phyloP scores from a whole-genome alignment of 1,284 basidiomycete genomes.

The Tylopilus sp. region DNA sequence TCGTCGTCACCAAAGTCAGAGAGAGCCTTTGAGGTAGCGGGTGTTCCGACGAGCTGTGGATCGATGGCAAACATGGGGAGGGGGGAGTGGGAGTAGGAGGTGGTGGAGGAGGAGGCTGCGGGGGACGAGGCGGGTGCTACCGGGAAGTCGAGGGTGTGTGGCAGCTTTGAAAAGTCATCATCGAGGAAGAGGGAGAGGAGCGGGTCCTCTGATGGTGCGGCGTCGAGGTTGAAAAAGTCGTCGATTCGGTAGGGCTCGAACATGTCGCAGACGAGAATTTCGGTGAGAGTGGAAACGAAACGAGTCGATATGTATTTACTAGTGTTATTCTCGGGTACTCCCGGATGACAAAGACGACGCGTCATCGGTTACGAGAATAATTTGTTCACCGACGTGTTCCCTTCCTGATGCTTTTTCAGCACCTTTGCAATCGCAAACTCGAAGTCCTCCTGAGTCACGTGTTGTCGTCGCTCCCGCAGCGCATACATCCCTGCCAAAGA shows the following conservation, averaged over 20 bases:
- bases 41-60: conserved; percentile 49
- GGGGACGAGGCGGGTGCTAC: conserved; percentile 4
- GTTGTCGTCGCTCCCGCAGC: conserved; percentile 88
- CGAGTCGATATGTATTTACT: too few relatives aligned
- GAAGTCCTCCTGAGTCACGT: conserved; percentile 98
- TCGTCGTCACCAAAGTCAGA: conserved; percentile 35
- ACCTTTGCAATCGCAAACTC: conserved; percentile 97
- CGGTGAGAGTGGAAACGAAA: too few relatives aligned
- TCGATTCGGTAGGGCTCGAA: conserved; percentile 37
- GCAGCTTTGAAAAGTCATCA: conserved; percentile 41
- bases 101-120: conserved; percentile 20
- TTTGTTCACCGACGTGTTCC: conserved; percentile 88
- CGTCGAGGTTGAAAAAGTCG: conserved; percentile 52
- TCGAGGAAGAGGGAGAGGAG: conserved; percentile 43
- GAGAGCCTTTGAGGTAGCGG: conserved; percentile 36
- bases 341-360: conserved; percentile 19
- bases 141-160: conserved; percentile 41
- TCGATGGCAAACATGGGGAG: conserved; percentile 44
- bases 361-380: conserved; percentile 60
- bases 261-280: conserved; percentile 4
- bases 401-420: conserved; percentile 90
- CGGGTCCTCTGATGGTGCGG: conserved; percentile 36
- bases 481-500: conserved; percentile 91
- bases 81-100: conserved; percentile 22
- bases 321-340: conserved; percentile 1